Conservation (phyloP, 2,329 filamentous ascomycete genomes). For the Epichloe uncinata region DNA sequence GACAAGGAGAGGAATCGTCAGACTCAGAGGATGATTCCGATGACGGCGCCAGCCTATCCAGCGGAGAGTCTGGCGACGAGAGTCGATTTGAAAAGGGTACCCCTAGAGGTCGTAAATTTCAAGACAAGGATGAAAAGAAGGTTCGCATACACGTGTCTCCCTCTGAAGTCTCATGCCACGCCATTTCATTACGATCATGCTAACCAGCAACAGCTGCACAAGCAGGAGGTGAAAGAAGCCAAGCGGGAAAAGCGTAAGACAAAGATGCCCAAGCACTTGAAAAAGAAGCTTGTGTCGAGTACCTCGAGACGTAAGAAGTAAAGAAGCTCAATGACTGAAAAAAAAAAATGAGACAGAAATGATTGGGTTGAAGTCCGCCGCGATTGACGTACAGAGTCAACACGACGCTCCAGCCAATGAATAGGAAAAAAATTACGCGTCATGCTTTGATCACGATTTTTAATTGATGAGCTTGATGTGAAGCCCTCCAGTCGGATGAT, state of each 20-base stretch:
- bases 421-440: background rate
- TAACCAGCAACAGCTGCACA: constrained; percentile 44
- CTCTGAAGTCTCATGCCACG: background rate
- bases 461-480: background rate
- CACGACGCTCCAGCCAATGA: background rate
- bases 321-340: constrained; percentile 4
- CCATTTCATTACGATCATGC: background rate
- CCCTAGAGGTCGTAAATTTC: constrained; percentile 71
- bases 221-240: constrained; percentile 84
- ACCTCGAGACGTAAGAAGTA: constrained; percentile 51
- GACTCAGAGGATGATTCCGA: constrained; percentile 30
- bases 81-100: constrained; percentile 48
- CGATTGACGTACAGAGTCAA: background rate
- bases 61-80: constrained; percentile 33
- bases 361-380: background rate
- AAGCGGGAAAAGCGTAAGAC: constrained; percentile 86
- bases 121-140: constrained; percentile 85
- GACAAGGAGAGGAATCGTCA: constrained; percentile 23
- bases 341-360: constrained; percentile 1
- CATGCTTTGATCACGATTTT: background rate
- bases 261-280: constrained; percentile 93
- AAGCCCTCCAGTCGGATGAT: constrained; percentile 29
- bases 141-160: constrained; percentile 23
- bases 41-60: constrained; percentile 34
- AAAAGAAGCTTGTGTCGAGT: constrained; percentile 69